These are phyloP conservation scores for Penicillium sp. DNA, from an alignment of 2,329 filamentous ascomycete genomes.

Conservation along the genomic window DNA sequence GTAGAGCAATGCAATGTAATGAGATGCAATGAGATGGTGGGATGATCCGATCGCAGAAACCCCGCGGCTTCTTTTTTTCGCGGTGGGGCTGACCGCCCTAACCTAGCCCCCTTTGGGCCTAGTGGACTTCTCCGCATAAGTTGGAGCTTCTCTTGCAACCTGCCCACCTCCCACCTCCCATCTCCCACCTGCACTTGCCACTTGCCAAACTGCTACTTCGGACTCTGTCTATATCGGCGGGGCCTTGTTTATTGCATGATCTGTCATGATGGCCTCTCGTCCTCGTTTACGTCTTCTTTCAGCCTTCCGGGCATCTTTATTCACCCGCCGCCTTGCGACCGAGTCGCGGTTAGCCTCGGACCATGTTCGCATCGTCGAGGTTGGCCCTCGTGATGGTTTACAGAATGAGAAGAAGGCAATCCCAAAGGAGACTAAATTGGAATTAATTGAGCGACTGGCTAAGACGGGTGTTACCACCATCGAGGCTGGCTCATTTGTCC, in stretches of 20 bases:
- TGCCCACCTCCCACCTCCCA: slow-evolving; percentile 9
- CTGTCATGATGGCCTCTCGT: slow-evolving; percentile 33
- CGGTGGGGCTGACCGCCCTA: slow-evolving; percentile 22
- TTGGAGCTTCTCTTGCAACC: too few species aligned
- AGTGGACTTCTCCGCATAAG: too few species aligned
- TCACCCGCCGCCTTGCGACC: slow-evolving; percentile 39
- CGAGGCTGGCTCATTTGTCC: slow-evolving; percentile 58
- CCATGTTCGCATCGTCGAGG: slow-evolving; percentile 58
- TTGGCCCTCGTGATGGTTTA: slow-evolving; percentile 58
- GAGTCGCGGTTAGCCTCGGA: slow-evolving; percentile 50
- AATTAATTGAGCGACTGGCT: slow-evolving; percentile 53
- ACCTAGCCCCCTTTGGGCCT: too few species aligned
- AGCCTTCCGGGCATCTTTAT: slow-evolving; percentile 26
- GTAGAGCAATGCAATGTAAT: slow-evolving; percentile 24
- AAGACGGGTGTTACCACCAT: slow-evolving; percentile 55
- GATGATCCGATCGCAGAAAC: slow-evolving; percentile 9
- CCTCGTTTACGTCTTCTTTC: slow-evolving; percentile 35
- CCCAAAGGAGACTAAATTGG: slow-evolving; percentile 52
- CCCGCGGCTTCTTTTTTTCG: slow-evolving; percentile 18
- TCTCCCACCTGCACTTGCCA: not conserved
- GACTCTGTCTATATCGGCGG: too few species aligned
- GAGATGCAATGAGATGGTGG: slow-evolving; percentile 4
- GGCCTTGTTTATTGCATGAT: too few species aligned
- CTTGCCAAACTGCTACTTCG: too few species aligned
- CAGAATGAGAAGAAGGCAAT: slow-evolving; percentile 59